Percentiles rank a stretch among this genome's conserved stretches.
Evolutionary conservation across 176 grass and related monocot species (phyloP).

Genomic region (Aegilops speltoides): DNA sequence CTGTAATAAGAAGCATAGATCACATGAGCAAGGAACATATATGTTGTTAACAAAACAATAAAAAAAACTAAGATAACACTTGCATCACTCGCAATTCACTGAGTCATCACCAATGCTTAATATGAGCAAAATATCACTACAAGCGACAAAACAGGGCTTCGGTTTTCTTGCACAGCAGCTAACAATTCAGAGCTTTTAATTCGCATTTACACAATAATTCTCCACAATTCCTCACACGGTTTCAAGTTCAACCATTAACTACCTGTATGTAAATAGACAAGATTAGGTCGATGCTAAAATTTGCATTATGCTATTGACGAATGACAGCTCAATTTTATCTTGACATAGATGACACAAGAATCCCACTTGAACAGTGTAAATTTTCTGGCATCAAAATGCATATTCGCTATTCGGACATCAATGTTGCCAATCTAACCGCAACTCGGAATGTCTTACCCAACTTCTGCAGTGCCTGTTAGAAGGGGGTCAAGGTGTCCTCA

Average conservation of each 20-base stretch:
- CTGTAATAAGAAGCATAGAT: conserved; percentile 37
- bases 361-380: not conserved
- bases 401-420: not conserved
- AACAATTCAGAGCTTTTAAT: not conserved
- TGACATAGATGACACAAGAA: not conserved
- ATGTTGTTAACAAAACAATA: not conserved
- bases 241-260: not conserved
- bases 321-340: not conserved
- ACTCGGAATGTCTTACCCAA: not conserved
- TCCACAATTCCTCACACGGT: not conserved
- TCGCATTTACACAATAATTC: not conserved
- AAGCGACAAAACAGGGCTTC: not conserved
- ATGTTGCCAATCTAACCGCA: not conserved
- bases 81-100: not conserved
- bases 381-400: not conserved
- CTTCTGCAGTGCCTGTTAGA: not conserved
- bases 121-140: not conserved
- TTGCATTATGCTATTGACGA: not conserved
- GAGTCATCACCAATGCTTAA: not conserved
- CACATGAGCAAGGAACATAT: conserved; percentile 21
- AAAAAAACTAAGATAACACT: not conserved
- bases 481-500: not conserved
- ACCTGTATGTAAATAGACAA: not conserved
- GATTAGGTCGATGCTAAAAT: not conserved
- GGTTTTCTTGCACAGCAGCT: not conserved